Conservation (phyloP, 441 rosid species). For the Macaranga tanarius region DNA sequence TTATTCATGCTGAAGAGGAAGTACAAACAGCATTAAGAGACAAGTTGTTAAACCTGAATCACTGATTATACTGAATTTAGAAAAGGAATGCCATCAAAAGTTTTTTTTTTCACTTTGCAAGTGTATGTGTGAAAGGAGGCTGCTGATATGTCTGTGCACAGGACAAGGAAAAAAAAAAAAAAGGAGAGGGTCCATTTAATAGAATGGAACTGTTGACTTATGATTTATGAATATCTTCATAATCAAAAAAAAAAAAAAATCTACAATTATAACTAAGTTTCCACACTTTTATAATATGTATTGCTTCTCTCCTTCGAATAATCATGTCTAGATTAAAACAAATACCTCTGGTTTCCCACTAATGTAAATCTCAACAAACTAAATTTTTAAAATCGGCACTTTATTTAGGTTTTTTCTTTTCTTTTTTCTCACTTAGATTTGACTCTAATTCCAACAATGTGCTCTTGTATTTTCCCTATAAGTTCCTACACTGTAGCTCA, state of each 20-base stretch:
- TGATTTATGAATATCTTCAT: not conserved
- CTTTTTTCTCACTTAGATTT: not conserved
- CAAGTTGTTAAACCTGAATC: not conserved
- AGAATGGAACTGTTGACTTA: not conserved
- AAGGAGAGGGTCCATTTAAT: not conserved
- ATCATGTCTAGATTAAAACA: not conserved
- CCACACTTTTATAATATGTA: not conserved
- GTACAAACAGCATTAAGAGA: not conserved
- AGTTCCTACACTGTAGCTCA: not conserved
- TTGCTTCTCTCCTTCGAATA: not conserved
- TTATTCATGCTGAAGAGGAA: not conserved
- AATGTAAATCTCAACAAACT: not conserved
- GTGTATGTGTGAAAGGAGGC: no score
- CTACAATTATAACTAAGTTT: not conserved
- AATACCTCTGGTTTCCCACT: not conserved
- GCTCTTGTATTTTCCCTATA: not conserved
- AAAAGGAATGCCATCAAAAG: constrained; percentile 2
- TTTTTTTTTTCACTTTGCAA: no score
- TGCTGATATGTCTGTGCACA: not conserved
- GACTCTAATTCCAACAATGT: not conserved
- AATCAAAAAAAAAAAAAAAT: not conserved
- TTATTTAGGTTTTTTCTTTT: not conserved
- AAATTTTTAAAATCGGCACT: not conserved
- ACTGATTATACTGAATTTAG: not conserved
- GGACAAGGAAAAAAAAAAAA: not conserved